A percentile compares a stretch with the other conserved stretches of the same genome.
Evolutionary conservation across 306 rosid species (phyloP).

Genomic region (Lathyrus aphaca): DNA sequence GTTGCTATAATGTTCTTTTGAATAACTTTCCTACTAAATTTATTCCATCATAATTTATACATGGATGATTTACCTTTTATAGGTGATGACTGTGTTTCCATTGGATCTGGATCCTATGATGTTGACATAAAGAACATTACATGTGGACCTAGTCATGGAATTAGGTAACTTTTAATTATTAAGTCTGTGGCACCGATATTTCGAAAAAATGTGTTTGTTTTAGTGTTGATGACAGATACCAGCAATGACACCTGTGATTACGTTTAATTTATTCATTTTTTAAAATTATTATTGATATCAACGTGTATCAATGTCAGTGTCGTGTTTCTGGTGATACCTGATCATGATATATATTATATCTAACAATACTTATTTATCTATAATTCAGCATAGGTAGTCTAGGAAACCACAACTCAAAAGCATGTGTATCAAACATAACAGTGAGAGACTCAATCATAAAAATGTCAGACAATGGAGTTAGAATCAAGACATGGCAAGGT

Average conservation of each 20-base stretch:
- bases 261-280: too few relatives aligned
- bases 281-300: too few relatives aligned
- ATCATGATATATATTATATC: neutral
- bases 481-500: conserved; percentile 99
- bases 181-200: too few relatives aligned
- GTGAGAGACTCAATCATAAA: conserved; percentile 80
- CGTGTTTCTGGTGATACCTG: too few relatives aligned
- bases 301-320: too few relatives aligned
- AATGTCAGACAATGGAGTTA: conserved; percentile 70
- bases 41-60: conserved; percentile 25
- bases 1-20: conserved; percentile 9
- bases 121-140: conserved; percentile 83
- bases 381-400: conserved; percentile 81
- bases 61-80: conserved; percentile 15
- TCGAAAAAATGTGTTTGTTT: too few relatives aligned
- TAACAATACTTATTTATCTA: neutral
- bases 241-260: too few relatives aligned
- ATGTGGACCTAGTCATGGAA: conserved; percentile 96
- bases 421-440: conserved; percentile 75
- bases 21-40: conserved; percentile 2
- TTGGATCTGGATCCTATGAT: conserved; percentile 81
- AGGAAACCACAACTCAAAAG: conserved; percentile 75
- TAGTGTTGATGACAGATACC: too few relatives aligned
- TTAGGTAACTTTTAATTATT: conserved; percentile 56
- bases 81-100: conserved; percentile 96